phyloP scores from a whole-genome alignment of 2,329 filamentous ascomycete species.

The Arachnomyces sp. region DNA sequence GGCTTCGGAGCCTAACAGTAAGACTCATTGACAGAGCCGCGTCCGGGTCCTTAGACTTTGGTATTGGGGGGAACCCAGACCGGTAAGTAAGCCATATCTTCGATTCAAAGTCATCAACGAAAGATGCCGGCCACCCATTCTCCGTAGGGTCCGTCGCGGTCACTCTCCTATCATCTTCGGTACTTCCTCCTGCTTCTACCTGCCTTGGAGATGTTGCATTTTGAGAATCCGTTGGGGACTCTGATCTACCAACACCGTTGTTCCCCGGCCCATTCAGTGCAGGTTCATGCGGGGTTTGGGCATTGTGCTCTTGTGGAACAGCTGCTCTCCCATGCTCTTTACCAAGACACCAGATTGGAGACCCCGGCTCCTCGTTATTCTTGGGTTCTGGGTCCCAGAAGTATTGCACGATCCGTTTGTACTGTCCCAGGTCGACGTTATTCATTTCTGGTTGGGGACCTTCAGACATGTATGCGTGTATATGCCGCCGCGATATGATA shows the following conservation, averaged over 20 bases:
- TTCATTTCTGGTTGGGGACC: slow-evolving; percentile 39
- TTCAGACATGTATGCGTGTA: slow-evolving; percentile 1
- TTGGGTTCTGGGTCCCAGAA: slow-evolving; percentile 85
- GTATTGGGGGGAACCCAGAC: slow-evolving; percentile 74
- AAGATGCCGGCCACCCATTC: slow-evolving; percentile 69
- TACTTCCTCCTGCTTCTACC: too few species aligned
- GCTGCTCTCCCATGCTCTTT: slow-evolving; percentile 41
- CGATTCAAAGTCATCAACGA: slow-evolving; percentile 88
- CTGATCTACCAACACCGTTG: slow-evolving; percentile 9
- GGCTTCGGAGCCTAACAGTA: slow-evolving; percentile 71
- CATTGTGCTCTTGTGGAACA: background rate
- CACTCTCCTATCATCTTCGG: too few species aligned
- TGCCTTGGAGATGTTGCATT: slow-evolving; percentile 11
- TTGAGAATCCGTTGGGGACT: slow-evolving; percentile 9
- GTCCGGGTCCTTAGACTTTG: slow-evolving; percentile 66
- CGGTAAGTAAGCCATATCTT: slow-evolving; percentile 95
- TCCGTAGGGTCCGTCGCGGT: slow-evolving; percentile 9
- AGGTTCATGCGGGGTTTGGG: background rate
- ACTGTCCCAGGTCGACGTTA: slow-evolving; percentile 65
- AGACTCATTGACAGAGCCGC: slow-evolving; percentile 67
- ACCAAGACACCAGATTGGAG: slow-evolving; percentile 78
- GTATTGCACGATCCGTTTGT: slow-evolving; percentile 77
- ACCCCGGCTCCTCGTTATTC: slow-evolving; percentile 61
- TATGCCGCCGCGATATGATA: too few species aligned
- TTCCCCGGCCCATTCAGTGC: slow-evolving; percentile 6